phyloP scores from a whole-genome alignment of 257 asterid species.

The Osmanthus fragrans region DNA sequence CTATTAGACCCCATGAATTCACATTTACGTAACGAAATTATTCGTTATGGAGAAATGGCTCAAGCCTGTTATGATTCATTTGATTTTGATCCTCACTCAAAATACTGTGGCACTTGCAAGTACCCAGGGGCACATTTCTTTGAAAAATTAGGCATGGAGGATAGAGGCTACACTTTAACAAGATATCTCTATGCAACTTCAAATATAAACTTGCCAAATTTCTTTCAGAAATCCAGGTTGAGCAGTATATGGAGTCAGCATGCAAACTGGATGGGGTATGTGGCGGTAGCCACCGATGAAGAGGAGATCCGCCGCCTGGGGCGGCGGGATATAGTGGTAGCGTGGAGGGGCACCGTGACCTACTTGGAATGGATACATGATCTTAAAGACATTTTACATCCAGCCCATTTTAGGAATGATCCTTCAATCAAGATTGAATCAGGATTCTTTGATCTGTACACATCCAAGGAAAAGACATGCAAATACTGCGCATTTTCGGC shows the following conservation, averaged over 20 bases:
- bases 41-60: constrained; percentile 73
- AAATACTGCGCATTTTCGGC: constrained; percentile 59
- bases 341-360: constrained; percentile 89
- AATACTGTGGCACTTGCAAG: constrained; percentile 81
- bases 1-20: constrained; percentile 67
- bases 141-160: constrained; percentile 50
- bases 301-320: constrained; percentile 60
- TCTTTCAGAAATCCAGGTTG: constrained; percentile 54
- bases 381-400: constrained; percentile 65
- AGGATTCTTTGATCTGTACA: constrained; percentile 76
- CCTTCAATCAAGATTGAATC: constrained; percentile 67
- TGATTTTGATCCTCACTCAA: constrained; percentile 79
- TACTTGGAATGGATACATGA: constrained; percentile 87
- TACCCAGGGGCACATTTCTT: constrained; percentile 53
- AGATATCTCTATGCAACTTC: constrained; percentile 71
- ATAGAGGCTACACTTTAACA: constrained; percentile 57
- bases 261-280: constrained; percentile 88
- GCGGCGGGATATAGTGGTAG: constrained; percentile 64
- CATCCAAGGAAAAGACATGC: constrained; percentile 53
- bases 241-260: constrained; percentile 72
- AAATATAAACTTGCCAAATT: constrained; percentile 68
- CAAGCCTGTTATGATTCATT: constrained; percentile 83
- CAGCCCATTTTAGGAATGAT: constrained; percentile 70
- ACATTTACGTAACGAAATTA: constrained; percentile 59
- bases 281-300: constrained; percentile 61